Evolutionary conservation across 169 alveolate species (phyloP), one percentile per base, ranked within the genome.

Genomic region (Plasmodium blacklocki): DNA sequence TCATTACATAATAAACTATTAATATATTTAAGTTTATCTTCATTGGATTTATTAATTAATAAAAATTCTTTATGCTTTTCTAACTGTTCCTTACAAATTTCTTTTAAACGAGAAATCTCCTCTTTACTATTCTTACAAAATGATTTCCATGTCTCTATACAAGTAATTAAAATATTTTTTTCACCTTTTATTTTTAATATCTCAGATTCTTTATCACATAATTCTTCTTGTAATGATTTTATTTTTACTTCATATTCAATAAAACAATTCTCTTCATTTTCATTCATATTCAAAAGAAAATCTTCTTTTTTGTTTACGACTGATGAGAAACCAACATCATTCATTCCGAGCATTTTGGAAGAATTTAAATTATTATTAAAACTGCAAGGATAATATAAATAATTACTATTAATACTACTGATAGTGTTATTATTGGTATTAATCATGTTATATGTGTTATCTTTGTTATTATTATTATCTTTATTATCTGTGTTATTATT

Each of bases 41-140:
- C 91, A 56, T 83, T 68, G 0, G 58, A 68, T 47, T 70, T 58
- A 29, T 58, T 83, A 11, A 83, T 18, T 1, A 43, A 15, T 8
- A 83, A 49, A 62, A 83, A 83, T n/a, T 83, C 91, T 47, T 83
- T 70, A 19, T 83, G 91, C n/a, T 63, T 83, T 45, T 67, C 86
- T 8, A 83, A 4, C 3, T 83, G 91, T 4, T 83, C 91, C n/a
- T 49, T 70, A 26, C 86, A 83, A 3, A 83, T 12, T 3, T 56
- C 59, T 45, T 71, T 83, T 23, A 83, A 26, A 12, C 85, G 23
- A 1, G 26, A 45, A n/a, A 83, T 68, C 32, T 83, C 91, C 0
- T 83, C 85, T 49, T 83, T 83, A 39, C 91, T 70, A 50, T 73
- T 32, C 3, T n/a, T 54, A 26, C 91, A 56, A 52, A 83, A 70